Base-by-base conservation (phyloP, 1,139 yeast species). In the Taphrina sp. region DNA sequence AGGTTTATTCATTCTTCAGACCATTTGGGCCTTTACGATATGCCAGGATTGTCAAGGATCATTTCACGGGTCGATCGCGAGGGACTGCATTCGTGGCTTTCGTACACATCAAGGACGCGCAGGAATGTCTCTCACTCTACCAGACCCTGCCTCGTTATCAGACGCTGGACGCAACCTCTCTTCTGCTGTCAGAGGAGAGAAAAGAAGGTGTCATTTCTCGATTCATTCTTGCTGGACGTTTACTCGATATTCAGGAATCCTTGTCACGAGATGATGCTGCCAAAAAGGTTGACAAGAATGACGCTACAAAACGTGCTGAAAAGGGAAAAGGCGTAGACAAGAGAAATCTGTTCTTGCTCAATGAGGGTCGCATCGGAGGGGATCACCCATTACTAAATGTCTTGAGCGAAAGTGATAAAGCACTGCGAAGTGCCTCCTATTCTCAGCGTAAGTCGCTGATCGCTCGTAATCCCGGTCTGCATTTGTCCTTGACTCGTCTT, bases 81-180 rank as follows among this genome's bases (percentile, higher is more conserved):
- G 99, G 99, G 57, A 85, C 96, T 0, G 99, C 96, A 0, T 92
- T 92, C 68, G 95, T 92, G 42, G 95, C 96, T 0, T 92, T 92
- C 67, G 70, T 68, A 55, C 74, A 76, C 31, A 80, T 79, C 60
- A 80, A 76, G 3, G 80, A 86, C 2, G 86, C 81, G 64, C 74
- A 76, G 29, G 76, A 77, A 55, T 92, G 97, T 71, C 70, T 90
- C 38, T 76, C 76, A 3, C 77, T 81, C 64, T 95, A 97, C 0
- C 97, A 97, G 31, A 76, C 2, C 64, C 62, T 8, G 74, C 88
- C 47, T 47, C 49, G 16, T 33, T 46, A 34, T 29, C 51, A 39
- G 24, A 44, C 53, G 2, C 39, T 36, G n/a, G 54, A 35, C 1
- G 79, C 90, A 20, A 58, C 56, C 1, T 87, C 96, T 1, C 72